Evolutionary conservation across 768 basidiomycete genomes (phyloP).

Genomic region (Pilatotrama ljubarskyi): DNA sequence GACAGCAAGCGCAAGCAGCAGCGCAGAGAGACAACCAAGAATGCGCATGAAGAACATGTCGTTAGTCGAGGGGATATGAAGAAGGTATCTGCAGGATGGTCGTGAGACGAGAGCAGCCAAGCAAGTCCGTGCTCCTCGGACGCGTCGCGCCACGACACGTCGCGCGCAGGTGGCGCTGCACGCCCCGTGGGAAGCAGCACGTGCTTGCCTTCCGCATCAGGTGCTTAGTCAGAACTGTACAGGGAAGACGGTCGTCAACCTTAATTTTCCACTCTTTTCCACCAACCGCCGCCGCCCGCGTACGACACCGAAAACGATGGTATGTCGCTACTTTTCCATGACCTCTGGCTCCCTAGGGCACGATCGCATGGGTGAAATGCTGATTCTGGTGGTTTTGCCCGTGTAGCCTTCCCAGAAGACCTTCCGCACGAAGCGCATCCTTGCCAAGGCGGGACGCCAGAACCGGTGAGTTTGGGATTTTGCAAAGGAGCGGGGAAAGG

Average conservation of each 20-base stretch:
- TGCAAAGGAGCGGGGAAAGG: not conserved
- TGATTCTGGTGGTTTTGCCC: constrained; percentile 45
- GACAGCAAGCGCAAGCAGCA: constrained; percentile 49
- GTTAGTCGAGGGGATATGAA: not conserved
- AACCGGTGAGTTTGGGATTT: constrained; percentile 64
- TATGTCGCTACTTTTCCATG: constrained; percentile 20
- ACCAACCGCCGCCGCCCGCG: constrained; percentile 28
- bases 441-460: constrained; percentile 94
- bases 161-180: constrained; percentile 5
- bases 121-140: not conserved
- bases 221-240: constrained; percentile 38
- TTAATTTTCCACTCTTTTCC: constrained; percentile 31
- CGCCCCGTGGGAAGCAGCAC: constrained; percentile 13
- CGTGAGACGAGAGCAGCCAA: not conserved
- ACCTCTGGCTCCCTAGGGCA: not conserved
- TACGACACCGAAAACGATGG: constrained; percentile 34
- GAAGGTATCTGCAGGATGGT: not conserved
- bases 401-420: constrained; percentile 96
- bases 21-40: constrained; percentile 45
- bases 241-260: constrained; percentile 28
- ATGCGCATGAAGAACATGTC: constrained; percentile 15
- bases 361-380: constrained; percentile 27
- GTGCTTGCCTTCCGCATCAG: not conserved
- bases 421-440: constrained; percentile 94
- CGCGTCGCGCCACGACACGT: constrained; percentile 21